Base-by-base conservation (phyloP, 2,329 filamentous ascomycete species). In the Gaeumannomyces tritici region DNA sequence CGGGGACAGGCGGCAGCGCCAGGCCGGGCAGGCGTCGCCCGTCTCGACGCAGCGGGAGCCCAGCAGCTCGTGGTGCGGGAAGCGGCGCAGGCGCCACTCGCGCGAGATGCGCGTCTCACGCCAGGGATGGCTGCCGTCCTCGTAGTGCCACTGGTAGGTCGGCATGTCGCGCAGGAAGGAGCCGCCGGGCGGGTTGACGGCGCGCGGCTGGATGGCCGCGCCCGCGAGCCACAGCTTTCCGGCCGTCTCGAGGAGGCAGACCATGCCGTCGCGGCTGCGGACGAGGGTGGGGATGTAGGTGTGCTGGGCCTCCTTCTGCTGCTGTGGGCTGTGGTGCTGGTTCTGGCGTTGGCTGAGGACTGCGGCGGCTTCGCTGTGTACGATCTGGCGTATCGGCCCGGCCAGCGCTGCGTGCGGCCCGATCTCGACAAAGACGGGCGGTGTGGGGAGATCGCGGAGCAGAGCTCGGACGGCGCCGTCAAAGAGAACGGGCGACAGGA, bases 401-500 rank as follows among this genome's bases (percentile, higher is more conserved):
- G 65, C 33, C 33, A 65, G 42, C 8, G 74, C 71, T 4, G 73
- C 68, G 63, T 67, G 65, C 12, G 65, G 63, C 0, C 65, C 65
- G 7, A 67, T 31, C 42, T 67, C 65, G 24, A 67, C 33, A 12
- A 63, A 56, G 1, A 55, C 26, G 4, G 62, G 58, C 8, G 66
- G 11, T 3, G 55, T 35, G 8, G 26, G 31, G 9, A 62, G 26
- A 28, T 58, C 54, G 21, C 42, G 6, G 3, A 62, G 54, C 29
- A 62, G 15, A 2, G 42, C 33, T 13, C 31, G 66, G 15, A 4
- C 69, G 0, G 74, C 74, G 47, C 72, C 65, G 3, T 65, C 68
- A 63, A 77, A 77, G 2, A 69, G 61, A 0, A 76, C 74, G 5
- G 73, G 69, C 1, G 66, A 68, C 12, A 66, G 64, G 67, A 76